Conservation (phyloP, 108 stramenopile genomes). For the Pseudonitzschia multiseries region DNA sequence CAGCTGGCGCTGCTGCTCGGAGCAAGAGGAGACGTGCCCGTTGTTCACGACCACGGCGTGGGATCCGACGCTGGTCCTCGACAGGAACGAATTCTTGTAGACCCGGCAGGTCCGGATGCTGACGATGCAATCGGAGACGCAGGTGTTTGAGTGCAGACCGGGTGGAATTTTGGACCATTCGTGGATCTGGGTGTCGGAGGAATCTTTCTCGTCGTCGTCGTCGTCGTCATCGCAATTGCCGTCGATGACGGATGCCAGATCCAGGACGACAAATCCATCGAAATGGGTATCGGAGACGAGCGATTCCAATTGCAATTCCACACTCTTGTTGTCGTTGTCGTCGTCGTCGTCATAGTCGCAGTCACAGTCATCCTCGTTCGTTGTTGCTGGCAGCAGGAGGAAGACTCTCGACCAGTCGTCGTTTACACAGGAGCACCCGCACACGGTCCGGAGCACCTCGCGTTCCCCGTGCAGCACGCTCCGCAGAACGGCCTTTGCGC, state of each 20-base stretch:
- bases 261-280: constrained; percentile 45
- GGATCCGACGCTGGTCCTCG: constrained; percentile 55
- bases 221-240: constrained; percentile 26
- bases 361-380: neutral
- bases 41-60: constrained; percentile 57
- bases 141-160: constrained; percentile 60
- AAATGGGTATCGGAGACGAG: constrained; percentile 50
- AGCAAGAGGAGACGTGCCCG: constrained; percentile 45
- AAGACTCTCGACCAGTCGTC: constrained; percentile 44
- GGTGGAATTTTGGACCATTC: constrained; percentile 20
- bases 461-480: constrained; percentile 19
- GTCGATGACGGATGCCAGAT: constrained; percentile 8
- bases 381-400: constrained; percentile 13
- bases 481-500: constrained; percentile 19
- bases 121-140: constrained; percentile 55
- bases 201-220: constrained; percentile 16
- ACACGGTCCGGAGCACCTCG: constrained; percentile 10
- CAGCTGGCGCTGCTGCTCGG: no score
- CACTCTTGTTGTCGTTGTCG: no score
- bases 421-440: constrained; percentile 28
- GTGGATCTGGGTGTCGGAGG: neutral
- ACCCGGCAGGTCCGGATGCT: constrained; percentile 50
- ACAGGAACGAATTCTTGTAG: constrained; percentile 60
- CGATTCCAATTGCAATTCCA: constrained; percentile 31
- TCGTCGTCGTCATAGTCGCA: constrained; percentile 20